Evolutionary conservation across 805 yeast genomes (phyloP).

Genomic region (Lachancea nothofagi): DNA sequence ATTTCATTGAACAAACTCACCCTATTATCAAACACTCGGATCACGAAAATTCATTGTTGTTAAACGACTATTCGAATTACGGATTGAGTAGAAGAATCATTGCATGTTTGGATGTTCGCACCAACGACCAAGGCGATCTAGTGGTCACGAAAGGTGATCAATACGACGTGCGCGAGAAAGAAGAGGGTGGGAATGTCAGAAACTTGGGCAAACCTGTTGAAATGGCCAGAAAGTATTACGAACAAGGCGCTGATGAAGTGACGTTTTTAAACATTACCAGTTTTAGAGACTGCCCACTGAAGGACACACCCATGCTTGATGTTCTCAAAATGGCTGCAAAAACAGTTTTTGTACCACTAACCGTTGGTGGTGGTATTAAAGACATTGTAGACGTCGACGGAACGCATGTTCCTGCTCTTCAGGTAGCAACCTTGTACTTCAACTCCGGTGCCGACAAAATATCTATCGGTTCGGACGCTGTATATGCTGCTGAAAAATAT

Average conservation of each 20-base stretch:
- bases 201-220: conserved; percentile 96
- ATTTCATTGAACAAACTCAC: conserved; percentile 50
- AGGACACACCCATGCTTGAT: conserved; percentile 92
- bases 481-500: conserved; percentile 78
- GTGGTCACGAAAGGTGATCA: conserved; percentile 99
- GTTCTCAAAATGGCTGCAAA: conserved; percentile 78
- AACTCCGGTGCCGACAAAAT: conserved; percentile 97
- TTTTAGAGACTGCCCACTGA: conserved; percentile 87
- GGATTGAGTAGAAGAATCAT: conserved; percentile 88
- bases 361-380: conserved; percentile 97
- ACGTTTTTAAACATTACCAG: conserved; percentile 94
- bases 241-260: conserved; percentile 96
- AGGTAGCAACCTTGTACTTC: conserved; percentile 88
- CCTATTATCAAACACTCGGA: conserved; percentile 22
- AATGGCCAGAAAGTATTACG: conserved; percentile 81
- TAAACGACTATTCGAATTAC: conserved; percentile 38
- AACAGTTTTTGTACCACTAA: conserved; percentile 91
- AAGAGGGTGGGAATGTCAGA: conserved; percentile 60
- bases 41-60: conserved; percentile 16
- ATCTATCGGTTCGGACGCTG: conserved; percentile 97
- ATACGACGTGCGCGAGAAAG: conserved; percentile 88
- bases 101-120: conserved; percentile 95
- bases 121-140: conserved; percentile 89
- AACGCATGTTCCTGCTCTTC: conserved; percentile 70
- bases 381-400: conserved; percentile 87